phyloP scores from a whole-genome alignment of 164 flowering plant genomes.

The Chimonanthus salicifolius region DNA sequence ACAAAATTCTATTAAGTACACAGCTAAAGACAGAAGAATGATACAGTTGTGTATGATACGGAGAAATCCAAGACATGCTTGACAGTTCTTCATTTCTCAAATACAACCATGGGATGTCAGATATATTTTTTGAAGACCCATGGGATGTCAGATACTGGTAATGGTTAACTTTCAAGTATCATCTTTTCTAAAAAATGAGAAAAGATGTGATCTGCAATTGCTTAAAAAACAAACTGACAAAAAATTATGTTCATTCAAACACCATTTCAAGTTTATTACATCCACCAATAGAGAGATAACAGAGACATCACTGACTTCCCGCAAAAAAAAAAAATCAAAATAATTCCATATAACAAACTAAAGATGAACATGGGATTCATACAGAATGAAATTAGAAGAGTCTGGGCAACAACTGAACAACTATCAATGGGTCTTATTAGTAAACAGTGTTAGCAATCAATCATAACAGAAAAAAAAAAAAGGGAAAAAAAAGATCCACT shows the following conservation, averaged over 20 bases:
- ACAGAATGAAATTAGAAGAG: conserved; percentile 21
- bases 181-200: too few species aligned
- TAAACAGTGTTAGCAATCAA: conserved; percentile 15
- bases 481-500: conserved; percentile 7
- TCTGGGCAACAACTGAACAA: conserved; percentile 10
- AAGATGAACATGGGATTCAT: conserved; percentile 15
- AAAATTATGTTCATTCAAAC: conserved; percentile 4
- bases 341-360: conserved; percentile 18
- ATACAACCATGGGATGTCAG: too few species aligned
- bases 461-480: background rate
- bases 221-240: background rate
- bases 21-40: too few species aligned
- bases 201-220: too few species aligned
- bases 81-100: too few species aligned
- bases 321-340: conserved; percentile 8
- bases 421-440: conserved; percentile 1
- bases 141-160: too few species aligned
- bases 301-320: conserved; percentile 4
- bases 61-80: too few species aligned
- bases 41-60: too few species aligned
- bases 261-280: conserved; percentile 5
- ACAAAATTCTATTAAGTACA: too few species aligned
- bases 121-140: too few species aligned
- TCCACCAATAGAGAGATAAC: background rate
- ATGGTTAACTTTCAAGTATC: too few species aligned